Conservation (phyloP, 805 yeast genomes). For the Cyberlindnera americana region DNA sequence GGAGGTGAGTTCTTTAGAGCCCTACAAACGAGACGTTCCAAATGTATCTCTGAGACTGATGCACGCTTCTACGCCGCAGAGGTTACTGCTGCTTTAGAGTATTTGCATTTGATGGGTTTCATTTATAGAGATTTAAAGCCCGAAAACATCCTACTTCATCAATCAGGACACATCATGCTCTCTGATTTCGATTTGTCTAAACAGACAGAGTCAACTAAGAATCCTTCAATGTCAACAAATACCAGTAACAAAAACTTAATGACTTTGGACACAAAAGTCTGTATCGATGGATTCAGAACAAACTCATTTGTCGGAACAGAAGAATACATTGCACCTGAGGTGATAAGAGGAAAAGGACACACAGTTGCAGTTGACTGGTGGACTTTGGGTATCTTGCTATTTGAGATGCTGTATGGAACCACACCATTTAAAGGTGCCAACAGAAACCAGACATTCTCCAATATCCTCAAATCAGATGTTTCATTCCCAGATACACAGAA, state of each 20-base stretch:
- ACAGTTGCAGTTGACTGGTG: conserved; percentile 99
- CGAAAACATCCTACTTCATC: conserved; percentile 89
- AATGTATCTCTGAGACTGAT: conserved; percentile 81
- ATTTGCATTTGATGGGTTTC: conserved; percentile 93
- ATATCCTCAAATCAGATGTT: conserved; percentile 80
- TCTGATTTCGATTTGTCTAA: conserved; percentile 95
- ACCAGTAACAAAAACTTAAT: conserved; percentile 41
- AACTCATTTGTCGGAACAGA: conserved; percentile 99
- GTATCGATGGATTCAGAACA: conserved; percentile 94
- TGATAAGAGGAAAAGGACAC: conserved; percentile 94
- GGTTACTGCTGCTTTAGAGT: conserved; percentile 95
- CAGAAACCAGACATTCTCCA: conserved; percentile 85
- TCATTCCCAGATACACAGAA: conserved; percentile 67
- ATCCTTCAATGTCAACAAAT: conserved; percentile 55
- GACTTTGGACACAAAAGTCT: conserved; percentile 87
- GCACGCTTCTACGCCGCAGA: conserved; percentile 95
- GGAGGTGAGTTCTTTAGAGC: conserved; percentile 99
- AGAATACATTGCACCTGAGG: conserved; percentile 98
- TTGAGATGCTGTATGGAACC: conserved; percentile 92
- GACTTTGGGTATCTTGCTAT: conserved; percentile 92
- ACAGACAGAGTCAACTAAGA: conserved; percentile 73
- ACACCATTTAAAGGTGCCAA: conserved; percentile 95
- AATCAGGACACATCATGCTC: conserved; percentile 97
- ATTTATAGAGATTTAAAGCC: conserved; percentile 96
- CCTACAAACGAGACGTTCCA: conserved; percentile 81